Conservation (phyloP, 2,329 filamentous ascomycete species). For the Xylaria sp. region DNA sequence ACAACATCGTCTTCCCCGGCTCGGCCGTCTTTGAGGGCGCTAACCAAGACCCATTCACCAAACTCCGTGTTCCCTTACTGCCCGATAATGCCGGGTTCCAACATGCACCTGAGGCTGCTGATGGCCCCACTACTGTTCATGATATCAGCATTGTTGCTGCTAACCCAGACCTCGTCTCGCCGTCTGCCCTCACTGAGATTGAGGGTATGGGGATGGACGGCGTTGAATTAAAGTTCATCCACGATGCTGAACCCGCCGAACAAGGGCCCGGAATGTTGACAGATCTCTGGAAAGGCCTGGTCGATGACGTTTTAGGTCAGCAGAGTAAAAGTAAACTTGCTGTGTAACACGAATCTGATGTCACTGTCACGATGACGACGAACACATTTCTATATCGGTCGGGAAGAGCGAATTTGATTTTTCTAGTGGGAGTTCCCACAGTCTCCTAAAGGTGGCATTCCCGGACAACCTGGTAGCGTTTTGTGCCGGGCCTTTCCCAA, state of each 20-base stretch:
- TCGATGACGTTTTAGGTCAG: slow-evolving; percentile 57
- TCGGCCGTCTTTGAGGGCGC: slow-evolving; percentile 50
- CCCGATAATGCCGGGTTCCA: slow-evolving; percentile 66
- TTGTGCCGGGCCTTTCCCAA: slow-evolving; percentile 2
- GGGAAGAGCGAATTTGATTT: slow-evolving; percentile 20
- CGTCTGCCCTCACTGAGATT: slow-evolving; percentile 66
- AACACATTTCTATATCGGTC: slow-evolving; percentile 21
- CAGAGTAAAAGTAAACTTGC: slow-evolving; percentile 47
- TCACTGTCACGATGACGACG: slow-evolving; percentile 32
- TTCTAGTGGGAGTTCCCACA: neutral
- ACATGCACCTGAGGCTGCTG: slow-evolving; percentile 57
- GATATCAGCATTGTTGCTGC: slow-evolving; percentile 68
- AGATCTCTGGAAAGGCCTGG: slow-evolving; percentile 67
- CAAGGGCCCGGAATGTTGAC: slow-evolving; percentile 60
- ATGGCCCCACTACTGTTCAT: slow-evolving; percentile 56
- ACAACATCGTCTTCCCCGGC: slow-evolving; percentile 65
- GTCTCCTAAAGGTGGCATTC: slow-evolving; percentile 11
- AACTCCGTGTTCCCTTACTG: slow-evolving; percentile 68
- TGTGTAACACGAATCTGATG: slow-evolving; percentile 37
- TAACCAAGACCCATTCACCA: slow-evolving; percentile 50
- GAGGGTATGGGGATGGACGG: slow-evolving; percentile 68
- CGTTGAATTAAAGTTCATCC: slow-evolving; percentile 65
- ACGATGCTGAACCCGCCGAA: slow-evolving; percentile 51
- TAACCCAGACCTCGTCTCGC: slow-evolving; percentile 64
- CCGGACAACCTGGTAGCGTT: neutral